Evolutionary conservation across 1,139 yeast species (phyloP), one percentile per base, ranked within the genome.

Genomic region (Meyerozyma guilliermondii): DNA sequence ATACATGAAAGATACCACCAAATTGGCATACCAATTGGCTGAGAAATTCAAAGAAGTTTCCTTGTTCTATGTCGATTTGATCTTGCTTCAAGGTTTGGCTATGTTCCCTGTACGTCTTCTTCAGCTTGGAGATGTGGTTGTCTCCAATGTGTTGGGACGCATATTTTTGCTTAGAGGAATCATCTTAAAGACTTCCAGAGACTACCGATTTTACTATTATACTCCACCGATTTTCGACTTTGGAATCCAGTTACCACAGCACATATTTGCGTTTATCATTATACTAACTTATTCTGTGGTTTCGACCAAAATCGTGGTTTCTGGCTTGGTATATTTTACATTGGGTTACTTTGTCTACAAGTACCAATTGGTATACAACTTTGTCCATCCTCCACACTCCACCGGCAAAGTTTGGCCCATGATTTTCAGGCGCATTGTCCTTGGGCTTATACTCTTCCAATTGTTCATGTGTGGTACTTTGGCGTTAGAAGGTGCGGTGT

Each of bases 11-110:
- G 94, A 86, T 57, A 85, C 89, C 5, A 80, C 95, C 4, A 80
- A 82, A 58, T 80, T 87, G 46, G 95, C 96, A 0, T 81, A 81
- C 54, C 80, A 83, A 48, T 66, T 87, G 45, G 95, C 96, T 0
- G 74, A 78, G 29, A 83, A 92, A 1, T 66, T 87, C 50, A 74
- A 81, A 51, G 77, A 80, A 39, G 71, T 86, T 43, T 83, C 95
- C 7, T 66, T 84, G 43, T 88, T 87, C 59, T 87, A 88, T 61
- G 89, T 85, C 40, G 94, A 87, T 59, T 72, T 87, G 60, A 87
- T 87, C 42, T 73, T 87, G 23, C 71, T 87, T 35, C 96, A 87
- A 60, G 96, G 95, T 0, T 62, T 87, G 34, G 95, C 92, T 1
- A 83, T 88, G 76, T 83, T 84, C 56, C 96, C 96, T 1, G 80